Evolutionary conservation across 164 flowering plant genomes (phyloP).

Genomic region (Vitis labrusca): DNA sequence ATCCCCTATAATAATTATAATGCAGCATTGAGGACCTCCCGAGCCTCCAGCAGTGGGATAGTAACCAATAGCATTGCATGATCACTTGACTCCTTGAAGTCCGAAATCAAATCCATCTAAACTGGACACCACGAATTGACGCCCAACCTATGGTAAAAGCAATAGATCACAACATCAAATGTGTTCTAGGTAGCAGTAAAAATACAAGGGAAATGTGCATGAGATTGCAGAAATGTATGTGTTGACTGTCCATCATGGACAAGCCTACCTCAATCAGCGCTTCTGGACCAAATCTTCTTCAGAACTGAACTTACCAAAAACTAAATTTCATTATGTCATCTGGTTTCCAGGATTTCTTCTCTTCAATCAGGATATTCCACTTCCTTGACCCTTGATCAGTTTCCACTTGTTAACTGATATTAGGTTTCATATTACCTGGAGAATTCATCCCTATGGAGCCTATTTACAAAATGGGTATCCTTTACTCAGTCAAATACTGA

Average conservation of each 20-base stretch:
- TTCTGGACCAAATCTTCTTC: conserved; percentile 26
- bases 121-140: conserved; percentile 29
- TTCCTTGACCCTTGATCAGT: neutral
- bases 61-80: conserved; percentile 33
- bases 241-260: conserved; percentile 23
- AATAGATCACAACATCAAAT: conserved; percentile 62
- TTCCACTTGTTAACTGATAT: neutral
- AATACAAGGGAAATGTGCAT: conserved; percentile 12
- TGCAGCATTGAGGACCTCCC: conserved; percentile 40
- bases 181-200: conserved; percentile 13
- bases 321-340: conserved; percentile 4
- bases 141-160: conserved; percentile 64
- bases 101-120: conserved; percentile 37
- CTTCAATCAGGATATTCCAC: conserved; percentile 7
- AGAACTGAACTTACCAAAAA: conserved; percentile 22
- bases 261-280: conserved; percentile 43
- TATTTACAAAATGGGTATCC: neutral
- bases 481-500: neutral
- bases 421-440: neutral
- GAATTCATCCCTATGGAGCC: neutral
- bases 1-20: conserved; percentile 38
- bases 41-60: conserved; percentile 37
- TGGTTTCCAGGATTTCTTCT: conserved; percentile 1
- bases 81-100: conserved; percentile 44
- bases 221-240: conserved; percentile 22